Conservation (phyloP, 75 land plant species). For the Azolla pinnata region DNA sequence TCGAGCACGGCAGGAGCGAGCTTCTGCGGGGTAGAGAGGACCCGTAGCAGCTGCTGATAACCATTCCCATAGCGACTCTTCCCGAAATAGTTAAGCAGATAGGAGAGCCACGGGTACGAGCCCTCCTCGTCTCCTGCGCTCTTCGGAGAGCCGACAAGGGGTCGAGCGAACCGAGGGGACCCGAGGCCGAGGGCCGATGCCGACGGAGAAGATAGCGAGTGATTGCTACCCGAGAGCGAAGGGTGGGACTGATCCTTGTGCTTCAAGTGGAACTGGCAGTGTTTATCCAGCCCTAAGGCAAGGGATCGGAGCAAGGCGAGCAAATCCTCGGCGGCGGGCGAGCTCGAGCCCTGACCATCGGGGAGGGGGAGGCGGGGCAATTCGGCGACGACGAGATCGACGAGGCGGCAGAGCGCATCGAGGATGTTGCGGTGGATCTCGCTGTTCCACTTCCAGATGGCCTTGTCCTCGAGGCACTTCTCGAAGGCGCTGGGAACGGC, state of each 20-base stretch:
- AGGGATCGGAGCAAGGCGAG: conserved; percentile 19
- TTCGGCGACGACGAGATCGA: conserved; percentile 19
- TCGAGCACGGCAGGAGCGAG: conserved; percentile 23
- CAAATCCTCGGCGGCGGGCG: conserved; percentile 11
- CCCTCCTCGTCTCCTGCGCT: conserved; percentile 7
- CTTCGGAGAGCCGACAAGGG: conserved; percentile 8
- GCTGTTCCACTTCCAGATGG: conserved; percentile 25
- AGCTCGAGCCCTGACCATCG: conserved; percentile 3
- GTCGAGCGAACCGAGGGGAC: conserved; percentile 7
- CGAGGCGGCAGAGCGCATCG: conserved; percentile 8
- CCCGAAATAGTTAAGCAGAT: conserved; percentile 24
- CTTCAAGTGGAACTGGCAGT: conserved; percentile 21
- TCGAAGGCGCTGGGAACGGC: conserved; percentile 23
- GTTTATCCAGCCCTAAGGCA: conserved; percentile 22
- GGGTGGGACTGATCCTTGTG: conserved; percentile 14
- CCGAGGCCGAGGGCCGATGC: conserved; percentile 15
- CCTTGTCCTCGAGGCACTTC: conserved; percentile 30
- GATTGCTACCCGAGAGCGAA: neutral
- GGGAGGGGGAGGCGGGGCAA: conserved; percentile 14
- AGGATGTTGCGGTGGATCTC: conserved; percentile 23
- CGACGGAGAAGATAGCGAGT: conserved; percentile 9
- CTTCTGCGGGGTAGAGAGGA: conserved; percentile 19
- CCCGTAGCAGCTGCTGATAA: conserved; percentile 17
- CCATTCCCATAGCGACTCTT: conserved; percentile 26
- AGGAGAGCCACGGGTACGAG: conserved; percentile 16